Conservation (phyloP, 2,329 filamentous ascomycete genomes). For the Exophiala sideris region DNA sequence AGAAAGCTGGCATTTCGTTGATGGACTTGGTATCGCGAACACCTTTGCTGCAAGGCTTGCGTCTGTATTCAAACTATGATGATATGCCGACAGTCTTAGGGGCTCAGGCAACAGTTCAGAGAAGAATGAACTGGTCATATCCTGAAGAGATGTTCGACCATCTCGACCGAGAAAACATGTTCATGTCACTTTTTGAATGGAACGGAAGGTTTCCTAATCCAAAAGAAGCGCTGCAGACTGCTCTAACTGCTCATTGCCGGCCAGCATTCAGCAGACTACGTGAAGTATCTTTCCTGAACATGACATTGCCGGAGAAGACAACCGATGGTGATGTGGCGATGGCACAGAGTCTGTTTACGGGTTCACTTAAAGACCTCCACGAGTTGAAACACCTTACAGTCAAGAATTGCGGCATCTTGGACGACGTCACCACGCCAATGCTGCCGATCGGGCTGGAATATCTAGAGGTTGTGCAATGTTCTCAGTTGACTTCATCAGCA, state of each 20-base stretch:
- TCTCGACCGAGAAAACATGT: slow-evolving; percentile 51
- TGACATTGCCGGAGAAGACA: slow-evolving; percentile 28
- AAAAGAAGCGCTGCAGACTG: slow-evolving; percentile 36
- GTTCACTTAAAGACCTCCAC: slow-evolving; percentile 46
- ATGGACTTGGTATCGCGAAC: slow-evolving; percentile 59
- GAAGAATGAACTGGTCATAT: slow-evolving; percentile 62
- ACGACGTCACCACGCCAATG: slow-evolving; percentile 63
- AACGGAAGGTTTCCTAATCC: slow-evolving; percentile 47
- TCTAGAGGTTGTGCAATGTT: slow-evolving; percentile 76
- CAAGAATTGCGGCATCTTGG: slow-evolving; percentile 70
- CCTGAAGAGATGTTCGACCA: slow-evolving; percentile 62
- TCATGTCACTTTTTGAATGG: slow-evolving; percentile 55
- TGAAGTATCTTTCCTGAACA: slow-evolving; percentile 38
- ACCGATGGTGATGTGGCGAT: slow-evolving; percentile 12
- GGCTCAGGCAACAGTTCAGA: slow-evolving; percentile 28
- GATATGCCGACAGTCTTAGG: slow-evolving; percentile 29
- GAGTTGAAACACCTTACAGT: slow-evolving; percentile 66
- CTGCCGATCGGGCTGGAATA: slow-evolving; percentile 65
- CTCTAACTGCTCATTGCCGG: slow-evolving; percentile 53
- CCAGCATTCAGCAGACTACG: slow-evolving; percentile 50
- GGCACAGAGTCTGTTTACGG: slow-evolving; percentile 35
- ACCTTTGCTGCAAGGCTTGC: slow-evolving; percentile 65
- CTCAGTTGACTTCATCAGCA: slow-evolving; percentile 65
- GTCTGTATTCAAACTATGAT: slow-evolving; percentile 69
- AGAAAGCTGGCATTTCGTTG: slow-evolving; percentile 56